These are phyloP conservation scores for Pythium brachiatum DNA, from an alignment of 352 stramenopile species.

Conservation along the genomic window DNA sequence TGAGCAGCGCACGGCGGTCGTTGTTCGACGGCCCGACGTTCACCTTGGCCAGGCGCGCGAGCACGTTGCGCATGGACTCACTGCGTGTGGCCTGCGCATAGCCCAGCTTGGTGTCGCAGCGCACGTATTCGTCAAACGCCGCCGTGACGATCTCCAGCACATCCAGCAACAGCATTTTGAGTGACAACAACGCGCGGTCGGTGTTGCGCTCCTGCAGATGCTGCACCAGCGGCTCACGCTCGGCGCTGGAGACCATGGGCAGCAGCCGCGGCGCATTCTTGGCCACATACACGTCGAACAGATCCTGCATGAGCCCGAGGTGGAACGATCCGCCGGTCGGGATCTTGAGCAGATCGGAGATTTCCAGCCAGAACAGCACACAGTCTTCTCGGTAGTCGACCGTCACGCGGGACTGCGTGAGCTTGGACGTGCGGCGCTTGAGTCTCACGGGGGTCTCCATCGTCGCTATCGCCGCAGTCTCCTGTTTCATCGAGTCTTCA, in stretches of 20 bases:
- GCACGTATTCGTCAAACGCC: slow-evolving; percentile 57
- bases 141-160: slow-evolving; percentile 52
- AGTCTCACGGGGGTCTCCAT: not conserved
- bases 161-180: slow-evolving; percentile 66
- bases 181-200: slow-evolving; percentile 42
- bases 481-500: slow-evolving; percentile 33
- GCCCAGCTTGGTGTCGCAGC: slow-evolving; percentile 35
- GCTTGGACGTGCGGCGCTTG: slow-evolving; percentile 28
- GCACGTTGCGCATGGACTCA: slow-evolving; percentile 53
- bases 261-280: slow-evolving; percentile 38
- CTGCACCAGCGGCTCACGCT: slow-evolving; percentile 46
- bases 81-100: slow-evolving; percentile 37
- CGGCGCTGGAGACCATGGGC: slow-evolving; percentile 48
- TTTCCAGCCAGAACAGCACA: slow-evolving; percentile 69
- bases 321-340: slow-evolving; percentile 49
- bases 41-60: slow-evolving; percentile 43
- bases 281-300: slow-evolving; percentile 56
- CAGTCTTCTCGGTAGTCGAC: slow-evolving; percentile 57
- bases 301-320: slow-evolving; percentile 53
- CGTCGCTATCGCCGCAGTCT: not conserved
- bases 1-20: slow-evolving; percentile 46
- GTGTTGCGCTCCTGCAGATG: slow-evolving; percentile 42
- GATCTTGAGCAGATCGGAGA: slow-evolving; percentile 65
- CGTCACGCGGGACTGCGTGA: slow-evolving; percentile 25
- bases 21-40: slow-evolving; percentile 27